A percentile compares a stretch with the other conserved stretches of the same genome.
Evolutionary conservation across 2,329 filamentous ascomycete species (phyloP).

Genomic region (Phoma sp.): DNA sequence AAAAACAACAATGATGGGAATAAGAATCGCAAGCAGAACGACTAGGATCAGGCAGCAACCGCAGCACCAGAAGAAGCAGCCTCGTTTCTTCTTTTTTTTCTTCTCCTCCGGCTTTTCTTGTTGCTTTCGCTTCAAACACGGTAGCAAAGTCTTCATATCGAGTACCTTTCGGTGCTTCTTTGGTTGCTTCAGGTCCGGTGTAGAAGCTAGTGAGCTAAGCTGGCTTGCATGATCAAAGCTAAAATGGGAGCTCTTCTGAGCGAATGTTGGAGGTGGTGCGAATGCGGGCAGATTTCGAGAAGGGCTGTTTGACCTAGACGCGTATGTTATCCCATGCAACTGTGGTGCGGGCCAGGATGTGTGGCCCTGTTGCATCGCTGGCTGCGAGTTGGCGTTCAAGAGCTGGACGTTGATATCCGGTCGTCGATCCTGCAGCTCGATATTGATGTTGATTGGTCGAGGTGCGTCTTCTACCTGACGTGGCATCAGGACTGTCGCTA

Average conservation of each 20-base stretch:
- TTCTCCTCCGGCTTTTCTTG: constrained; percentile 26
- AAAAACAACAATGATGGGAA: constrained; percentile 48
- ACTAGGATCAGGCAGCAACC: constrained; percentile 46
- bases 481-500: constrained; percentile 44
- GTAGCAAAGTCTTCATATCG: constrained; percentile 33
- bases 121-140: constrained; percentile 29
- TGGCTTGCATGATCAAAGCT: constrained; percentile 38
- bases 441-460: constrained; percentile 41
- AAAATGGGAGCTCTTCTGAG: constrained; percentile 36
- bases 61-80: constrained; percentile 44
- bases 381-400: constrained; percentile 24
- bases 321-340: constrained; percentile 15
- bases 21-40: constrained; percentile 50
- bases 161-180: constrained; percentile 44
- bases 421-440: constrained; percentile 41
- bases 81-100: constrained; percentile 41
- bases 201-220: constrained; percentile 31
- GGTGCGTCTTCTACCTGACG: constrained; percentile 37
- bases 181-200: constrained; percentile 32
- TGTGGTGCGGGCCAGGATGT: constrained; percentile 30
- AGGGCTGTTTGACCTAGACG: constrained; percentile 22
- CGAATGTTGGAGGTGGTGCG: constrained; percentile 40
- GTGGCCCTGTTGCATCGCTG: constrained; percentile 22
- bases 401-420: constrained; percentile 23
- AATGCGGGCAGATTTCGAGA: constrained; percentile 36